Base-by-base conservation (phyloP, 768 basidiomycete genomes). In the Tylopilus felleus region DNA sequence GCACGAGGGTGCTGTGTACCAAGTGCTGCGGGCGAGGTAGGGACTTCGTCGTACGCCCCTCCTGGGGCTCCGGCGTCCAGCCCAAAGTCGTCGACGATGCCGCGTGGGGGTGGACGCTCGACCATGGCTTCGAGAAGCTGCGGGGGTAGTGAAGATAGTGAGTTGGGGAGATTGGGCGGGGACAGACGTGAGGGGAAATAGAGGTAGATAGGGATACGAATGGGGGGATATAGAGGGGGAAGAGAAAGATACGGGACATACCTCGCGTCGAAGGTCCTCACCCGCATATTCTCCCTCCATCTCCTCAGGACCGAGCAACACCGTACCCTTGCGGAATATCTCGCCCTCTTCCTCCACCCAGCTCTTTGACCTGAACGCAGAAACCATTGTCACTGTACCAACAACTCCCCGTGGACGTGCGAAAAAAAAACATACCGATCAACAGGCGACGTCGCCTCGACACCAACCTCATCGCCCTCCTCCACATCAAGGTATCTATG, bases 331-430 rank as follows among this genome's bases (percentile, higher is more conserved):
- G 39, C 95, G 78, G 75, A 98, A 98, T 38, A 98, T 88, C 71
- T 98, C 96, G 0, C 93, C 93, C 68, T 99, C 97, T 67, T 98
- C 97, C 51, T 85, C 90, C 0, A 95, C 88, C 86, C 90, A 91
- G 48, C 78, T 84, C 59, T 84, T 77, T 23, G 88, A 89, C 45
- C 90, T 88, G n/a, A 7, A n/a, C 17, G 3, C 17, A 17, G 3
- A 5, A 38, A 25, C 29, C 36, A 43, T n/a, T 12, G 19, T 56
- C 16, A n/a, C n/a, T 16, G 16, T 13, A 17, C n/a, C 23, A 23
- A 22, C 36, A 1, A 12, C 36, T 2, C n/a, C 8, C 27, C 19
- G 1, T 2, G 12, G 22, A 16, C 35, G 17, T 12, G 9, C n/a
- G n/a, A n/a, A 5, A 27, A 28, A 16, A 56, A 33, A 21, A 56